phyloP scores from a whole-genome alignment of 441 rosid species.

The Kokia cookei region DNA sequence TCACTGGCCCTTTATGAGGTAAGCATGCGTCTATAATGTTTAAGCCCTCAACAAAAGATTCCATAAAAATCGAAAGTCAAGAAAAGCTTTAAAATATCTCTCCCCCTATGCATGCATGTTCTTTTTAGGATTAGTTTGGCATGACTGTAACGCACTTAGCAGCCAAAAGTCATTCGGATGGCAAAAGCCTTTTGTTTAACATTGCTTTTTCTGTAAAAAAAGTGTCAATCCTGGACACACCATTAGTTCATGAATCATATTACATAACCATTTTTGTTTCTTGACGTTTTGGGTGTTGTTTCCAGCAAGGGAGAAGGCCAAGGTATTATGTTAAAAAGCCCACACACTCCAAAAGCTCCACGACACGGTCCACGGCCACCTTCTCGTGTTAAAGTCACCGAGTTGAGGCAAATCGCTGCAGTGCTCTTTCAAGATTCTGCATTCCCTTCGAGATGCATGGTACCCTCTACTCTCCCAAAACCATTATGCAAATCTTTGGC shows the following conservation, averaged over 20 bases:
- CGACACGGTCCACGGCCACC: slow-evolving; percentile 90
- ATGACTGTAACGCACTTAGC: too few species aligned
- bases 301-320: slow-evolving; percentile 68
- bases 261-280: too few species aligned
- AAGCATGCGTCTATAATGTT: neutral
- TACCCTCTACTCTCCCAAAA: slow-evolving; percentile 73
- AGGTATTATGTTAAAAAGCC: slow-evolving; percentile 35
- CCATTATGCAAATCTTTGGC: slow-evolving; percentile 81
- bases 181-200: too few species aligned
- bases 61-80: neutral
- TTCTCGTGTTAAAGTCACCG: slow-evolving; percentile 53
- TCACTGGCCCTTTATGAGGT: slow-evolving; percentile 84
- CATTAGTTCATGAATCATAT: too few species aligned
- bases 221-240: too few species aligned
- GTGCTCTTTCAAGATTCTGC: slow-evolving; percentile 84
- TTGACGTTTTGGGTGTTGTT: slow-evolving; percentile 1
- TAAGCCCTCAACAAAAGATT: neutral
- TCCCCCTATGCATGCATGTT: too few species aligned
- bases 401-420: slow-evolving; percentile 80
- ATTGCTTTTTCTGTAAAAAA: too few species aligned
- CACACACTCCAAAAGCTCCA: slow-evolving; percentile 89
- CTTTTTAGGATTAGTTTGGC: too few species aligned
- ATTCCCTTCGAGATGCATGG: slow-evolving; percentile 66
- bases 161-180: too few species aligned
- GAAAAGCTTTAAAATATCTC: too few species aligned